These are phyloP conservation scores for Colletotrichum incanum DNA, from an alignment of 2,329 filamentous ascomycete genomes.

Conservation along the genomic window DNA sequence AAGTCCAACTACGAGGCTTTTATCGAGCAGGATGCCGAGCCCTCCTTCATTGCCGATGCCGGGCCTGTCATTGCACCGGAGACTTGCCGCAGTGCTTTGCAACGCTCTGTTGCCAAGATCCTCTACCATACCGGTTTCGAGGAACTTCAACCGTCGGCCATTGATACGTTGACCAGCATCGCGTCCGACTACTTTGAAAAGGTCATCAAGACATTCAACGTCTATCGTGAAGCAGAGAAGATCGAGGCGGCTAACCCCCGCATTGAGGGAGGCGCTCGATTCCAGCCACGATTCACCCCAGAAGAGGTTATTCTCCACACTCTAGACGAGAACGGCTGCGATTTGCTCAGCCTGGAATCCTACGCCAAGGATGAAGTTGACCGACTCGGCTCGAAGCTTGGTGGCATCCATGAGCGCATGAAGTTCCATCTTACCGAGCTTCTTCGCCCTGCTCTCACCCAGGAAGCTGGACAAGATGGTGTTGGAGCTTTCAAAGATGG, in stretches of 20 bases:
- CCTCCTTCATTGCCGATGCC: slow-evolving; percentile 91
- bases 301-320: slow-evolving; percentile 93
- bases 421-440: slow-evolving; percentile 94
- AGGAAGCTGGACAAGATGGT: slow-evolving; percentile 84
- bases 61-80: slow-evolving; percentile 89
- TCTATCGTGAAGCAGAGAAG: slow-evolving; percentile 88
- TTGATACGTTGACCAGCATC: slow-evolving; percentile 91
- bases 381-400: slow-evolving; percentile 83
- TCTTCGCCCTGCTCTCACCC: slow-evolving; percentile 86
- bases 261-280: slow-evolving; percentile 59
- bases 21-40: slow-evolving; percentile 85
- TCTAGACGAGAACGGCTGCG: slow-evolving; percentile 86
- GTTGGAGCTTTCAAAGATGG: slow-evolving; percentile 95
- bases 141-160: slow-evolving; percentile 93
- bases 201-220: slow-evolving; percentile 82
- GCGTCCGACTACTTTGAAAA: slow-evolving; percentile 92
- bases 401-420: slow-evolving; percentile 93
- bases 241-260: slow-evolving; percentile 66
- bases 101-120: slow-evolving; percentile 92
- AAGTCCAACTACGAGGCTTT: slow-evolving; percentile 96
- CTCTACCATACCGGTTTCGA: slow-evolving; percentile 98
- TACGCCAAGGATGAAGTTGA: slow-evolving; percentile 98
- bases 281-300: slow-evolving; percentile 79
- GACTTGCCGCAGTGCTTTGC: slow-evolving; percentile 86
- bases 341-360: slow-evolving; percentile 84